Evolutionary conservation across 257 asterid genomes (phyloP), one percentile per base, ranked within the genome.

Genomic region (Solanum bulbocastanum): DNA sequence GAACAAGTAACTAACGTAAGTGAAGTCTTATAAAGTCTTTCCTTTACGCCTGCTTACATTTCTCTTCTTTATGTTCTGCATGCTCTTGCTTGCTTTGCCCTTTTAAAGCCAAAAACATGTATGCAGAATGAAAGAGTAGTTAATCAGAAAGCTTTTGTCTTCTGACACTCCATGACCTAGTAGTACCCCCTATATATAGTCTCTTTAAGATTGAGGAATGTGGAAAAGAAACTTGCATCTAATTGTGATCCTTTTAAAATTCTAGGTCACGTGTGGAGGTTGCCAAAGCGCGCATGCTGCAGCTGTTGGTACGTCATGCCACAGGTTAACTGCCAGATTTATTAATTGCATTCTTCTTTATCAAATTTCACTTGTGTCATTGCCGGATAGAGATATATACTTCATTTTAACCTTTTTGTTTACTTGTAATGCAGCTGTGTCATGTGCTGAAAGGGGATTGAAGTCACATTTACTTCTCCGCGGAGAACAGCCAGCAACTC

Each of bases 281-380:
- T 93, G 98, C 91, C 98, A 97, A 93, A 95, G 98, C 93, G 99
- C 99, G 20, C 99, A 97, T 87, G 90, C 98, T 87, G 98, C 98
- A 87, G 98, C 99, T 66, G 96, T 97, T 91, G 99, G 99, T 97
- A 93, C 33, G 96, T 91, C 71, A 86, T 22, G 72, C 56, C 85
- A 79, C 84, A 33, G 79, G 85, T 81, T 46, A 81, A 81, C 85
- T 81, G 40, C 85, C 42, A 9, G 32, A 46, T 27, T 78, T 46
- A 8, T 44, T 46, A 27, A 10, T 81, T 3, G 5, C 42, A 16
- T 81, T 81, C 40, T 30, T 16, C 5, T 81, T 81, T 40, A 8
- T 30, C 40, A 46, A 30, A 27, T 46, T 27, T 81, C 10, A 81
- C 18, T 46, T 46, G 66, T 79, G 66, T 0, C 0, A 0, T 46